These are phyloP conservation scores for Apiospora aurea DNA, from an alignment of 2,329 filamentous ascomycete genomes.

Conservation along the genomic window DNA sequence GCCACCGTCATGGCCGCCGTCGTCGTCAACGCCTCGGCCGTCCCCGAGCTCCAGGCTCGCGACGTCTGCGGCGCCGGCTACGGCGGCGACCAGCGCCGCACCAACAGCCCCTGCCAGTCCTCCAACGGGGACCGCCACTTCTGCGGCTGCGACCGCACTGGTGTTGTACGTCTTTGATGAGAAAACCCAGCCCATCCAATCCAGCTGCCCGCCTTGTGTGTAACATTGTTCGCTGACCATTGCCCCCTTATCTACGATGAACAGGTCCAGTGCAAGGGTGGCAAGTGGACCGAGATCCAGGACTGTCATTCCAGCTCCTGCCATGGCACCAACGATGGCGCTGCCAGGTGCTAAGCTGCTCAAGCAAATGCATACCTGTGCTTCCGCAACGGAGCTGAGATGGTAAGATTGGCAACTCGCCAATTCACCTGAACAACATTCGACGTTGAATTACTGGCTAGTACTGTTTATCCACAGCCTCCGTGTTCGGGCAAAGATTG, in stretches of 20 bases:
- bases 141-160: constrained; percentile 32
- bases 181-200: background rate
- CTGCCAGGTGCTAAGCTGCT: constrained; percentile 20
- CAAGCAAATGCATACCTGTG: too few species aligned
- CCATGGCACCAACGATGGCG: constrained; percentile 30
- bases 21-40: constrained; percentile 26
- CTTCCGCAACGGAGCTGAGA: too few species aligned
- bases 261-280: constrained; percentile 29
- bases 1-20: constrained; percentile 10
- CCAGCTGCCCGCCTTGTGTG: background rate
- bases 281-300: constrained; percentile 29
- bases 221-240: background rate
- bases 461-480: background rate
- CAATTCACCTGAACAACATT: background rate
- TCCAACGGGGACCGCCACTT: constrained; percentile 31
- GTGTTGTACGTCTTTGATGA: constrained; percentile 26
- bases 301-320: constrained; percentile 28
- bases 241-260: background rate
- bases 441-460: too few species aligned
- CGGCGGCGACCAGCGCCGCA: constrained; percentile 31
- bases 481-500: background rate
- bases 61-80: constrained; percentile 32
- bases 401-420: background rate
- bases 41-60: constrained; percentile 25
- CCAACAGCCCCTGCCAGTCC: constrained; percentile 31